A percentile compares a stretch with the other conserved stretches of the same genome.
phyloP scores from a whole-genome alignment of 139 green algal species.

The Deuterostichococcus epilithicus region DNA sequence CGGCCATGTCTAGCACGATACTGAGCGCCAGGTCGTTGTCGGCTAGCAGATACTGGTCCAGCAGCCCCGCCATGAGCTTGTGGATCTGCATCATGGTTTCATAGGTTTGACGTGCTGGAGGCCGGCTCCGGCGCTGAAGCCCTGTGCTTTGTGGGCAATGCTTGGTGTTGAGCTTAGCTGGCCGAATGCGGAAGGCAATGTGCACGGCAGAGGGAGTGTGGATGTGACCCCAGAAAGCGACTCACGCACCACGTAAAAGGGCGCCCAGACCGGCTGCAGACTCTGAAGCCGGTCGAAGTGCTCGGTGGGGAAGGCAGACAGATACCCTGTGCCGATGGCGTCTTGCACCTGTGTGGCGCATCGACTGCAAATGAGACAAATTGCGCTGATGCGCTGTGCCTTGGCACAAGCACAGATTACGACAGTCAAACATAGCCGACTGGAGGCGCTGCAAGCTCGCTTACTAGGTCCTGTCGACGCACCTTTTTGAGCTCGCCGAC shows the following conservation, averaged over 20 bases:
- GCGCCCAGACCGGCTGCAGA: constrained; percentile 57
- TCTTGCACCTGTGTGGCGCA: constrained; percentile 17
- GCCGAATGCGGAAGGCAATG: too few relatives aligned
- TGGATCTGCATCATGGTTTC: constrained; percentile 44
- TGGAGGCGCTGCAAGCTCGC: too few relatives aligned
- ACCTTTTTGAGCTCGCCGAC: constrained; percentile 17
- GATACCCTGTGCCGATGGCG: constrained; percentile 35
- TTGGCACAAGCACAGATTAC: too few relatives aligned
- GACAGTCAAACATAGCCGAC: too few relatives aligned
- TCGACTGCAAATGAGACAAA: background rate
- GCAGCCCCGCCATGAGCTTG: constrained; percentile 65
- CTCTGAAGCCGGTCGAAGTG: constrained; percentile 58
- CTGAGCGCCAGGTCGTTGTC: constrained; percentile 33
- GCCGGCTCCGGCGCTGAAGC: too few relatives aligned
- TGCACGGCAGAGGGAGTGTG: too few relatives aligned
- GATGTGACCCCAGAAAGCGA: too few relatives aligned
- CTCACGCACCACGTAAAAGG: constrained; percentile 45
- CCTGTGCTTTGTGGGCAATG: too few relatives aligned
- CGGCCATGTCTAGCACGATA: constrained; percentile 30
- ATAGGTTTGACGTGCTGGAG: background rate
- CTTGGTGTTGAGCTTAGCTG: too few relatives aligned
- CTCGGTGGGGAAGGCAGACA: constrained; percentile 59
- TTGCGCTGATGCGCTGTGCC: background rate
- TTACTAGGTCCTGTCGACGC: too few relatives aligned
- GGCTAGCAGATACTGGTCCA: constrained; percentile 49